Evolutionary conservation across 164 flowering plant species (phyloP), one percentile per base, ranked within the genome.

Genomic region (Sedum album): DNA sequence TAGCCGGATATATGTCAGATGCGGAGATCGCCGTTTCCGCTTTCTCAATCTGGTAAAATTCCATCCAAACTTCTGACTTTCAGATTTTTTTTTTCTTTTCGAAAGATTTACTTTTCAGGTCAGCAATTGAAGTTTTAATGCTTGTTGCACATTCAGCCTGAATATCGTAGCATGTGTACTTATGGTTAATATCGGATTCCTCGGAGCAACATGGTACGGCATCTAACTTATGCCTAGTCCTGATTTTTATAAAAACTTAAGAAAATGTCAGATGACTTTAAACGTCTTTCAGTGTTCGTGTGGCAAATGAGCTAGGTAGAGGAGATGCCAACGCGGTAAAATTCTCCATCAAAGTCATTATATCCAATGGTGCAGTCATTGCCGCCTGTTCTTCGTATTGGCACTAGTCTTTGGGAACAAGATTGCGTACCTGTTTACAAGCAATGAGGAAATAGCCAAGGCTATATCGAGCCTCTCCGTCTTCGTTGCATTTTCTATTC

Each of bases 1-100:
- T 78, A 48, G 76, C 81, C 9, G 78, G 81, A 33, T 73, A 75
- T 36, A 69, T 75, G 76, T 66, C 41, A 69, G 71, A 78, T 73
- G 81, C 81, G 7, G 65, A 66, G 5, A 62, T 48, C 41, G 74
- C 72, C 4, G 67, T 78, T 31, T 71, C 78, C 26, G 78, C 81
- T 0, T 75, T 78, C 68, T 78, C 81, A 13, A 78, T 78, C 35
- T 78, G 81, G 81, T 72, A 67, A 31, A n/a, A 67, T 0, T 26
- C 13, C 17, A 14, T 23, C 2, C 18, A n/a, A n/a, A n/a, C 2
- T 25, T 9, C 28, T 6, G n/a, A 30, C 21, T 1, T 23, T 31
- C 48, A 30, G 57, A 48, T 61, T 3, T 26, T 15, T 21, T 66
- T n/a, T n/a, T n/a, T n/a, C n/a, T n/a, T n/a, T n/a, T n/a, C n/a